Evolutionary conservation across 768 basidiomycete genomes (phyloP), one percentile per base, ranked within the genome.

Genomic region (Krasilnikovozyma curviuscula): DNA sequence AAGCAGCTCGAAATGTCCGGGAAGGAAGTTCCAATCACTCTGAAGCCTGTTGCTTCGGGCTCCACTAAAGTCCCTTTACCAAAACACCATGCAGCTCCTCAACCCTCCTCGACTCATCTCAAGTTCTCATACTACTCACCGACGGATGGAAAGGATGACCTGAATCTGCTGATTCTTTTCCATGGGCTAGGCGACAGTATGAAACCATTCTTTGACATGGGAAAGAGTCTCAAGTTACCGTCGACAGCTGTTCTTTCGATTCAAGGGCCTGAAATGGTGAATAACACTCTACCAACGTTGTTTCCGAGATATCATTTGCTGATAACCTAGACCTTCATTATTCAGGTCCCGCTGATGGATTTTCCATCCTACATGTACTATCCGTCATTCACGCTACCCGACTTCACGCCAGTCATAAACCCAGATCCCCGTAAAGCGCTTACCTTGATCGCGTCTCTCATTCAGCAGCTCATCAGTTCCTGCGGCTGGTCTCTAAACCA

Each of bases 141-240:
- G 52, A 71, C 77, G 50, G 83, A 88, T 61, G 83, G 83, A 2
- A 30, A 25, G 37, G 79, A 75, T 8, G 83, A 89, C 56, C 79
- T 83, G 61, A 89, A 89, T 62, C 64, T 89, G 16, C 65, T 91
- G 21, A 70, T 91, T 50, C 69, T 91, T 28, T 67, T 91, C 7
- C 86, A 91, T 53, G 86, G 86, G 0, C 72, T 89, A 23, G 86
- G 86, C 23, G 86, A 91, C 64, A 84, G 79, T 0, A 76, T 79
- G 50, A 39, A 66, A 3, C 83, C 84, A 1, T 91, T 93, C 61
- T 68, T 71, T 28, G 75, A 76, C 45, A 73, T 93, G 6, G 84
- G 77, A 9, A 69, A 68, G 19, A 72, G 73, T 9, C 64, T 93
- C 40, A 81, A 75, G 55, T 73, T 93, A n/a, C 88, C 86, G 0